A percentile compares a stretch with the other conserved stretches of the same genome.
Evolutionary conservation across 2,329 filamentous ascomycete genomes (phyloP).

Genomic region (Fusarium citri): DNA sequence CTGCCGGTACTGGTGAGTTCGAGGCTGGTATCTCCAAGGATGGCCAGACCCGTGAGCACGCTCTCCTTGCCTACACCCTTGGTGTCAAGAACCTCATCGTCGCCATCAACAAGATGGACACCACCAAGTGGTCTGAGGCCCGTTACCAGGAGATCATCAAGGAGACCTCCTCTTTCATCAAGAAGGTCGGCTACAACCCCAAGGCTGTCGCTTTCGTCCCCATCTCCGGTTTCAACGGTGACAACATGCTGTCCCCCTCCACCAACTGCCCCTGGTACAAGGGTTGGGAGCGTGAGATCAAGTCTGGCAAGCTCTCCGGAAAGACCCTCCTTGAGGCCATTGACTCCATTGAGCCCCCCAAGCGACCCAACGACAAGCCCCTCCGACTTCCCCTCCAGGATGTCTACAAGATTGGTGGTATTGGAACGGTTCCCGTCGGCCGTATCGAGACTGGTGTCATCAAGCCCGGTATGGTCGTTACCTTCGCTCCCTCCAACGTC

Average conservation of each 20-base stretch:
- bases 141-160: constrained; percentile 99
- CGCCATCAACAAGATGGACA: constrained; percentile 99
- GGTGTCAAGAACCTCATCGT: constrained; percentile 99
- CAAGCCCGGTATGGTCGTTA: constrained; percentile 93
- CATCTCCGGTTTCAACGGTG: constrained; percentile 99
- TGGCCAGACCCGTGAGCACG: constrained; percentile 99
- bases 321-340: constrained; percentile 99
- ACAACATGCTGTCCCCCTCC: constrained; percentile 97
- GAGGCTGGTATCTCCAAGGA: constrained; percentile 99
- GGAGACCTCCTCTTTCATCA: constrained; percentile 99
- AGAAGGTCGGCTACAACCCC: constrained; percentile 99
- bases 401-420: constrained; percentile 99
- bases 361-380: constrained; percentile 97
- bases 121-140: constrained; percentile 95
- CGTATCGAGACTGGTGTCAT: constrained; percentile 99
- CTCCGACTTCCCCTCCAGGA: constrained; percentile 99
- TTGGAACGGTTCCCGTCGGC: constrained; percentile 99
- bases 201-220: constrained; percentile 98
- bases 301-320: constrained; percentile 87
- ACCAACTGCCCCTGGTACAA: constrained; percentile 99
- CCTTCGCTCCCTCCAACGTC: constrained; percentile 97
- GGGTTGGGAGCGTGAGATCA: constrained; percentile 98
- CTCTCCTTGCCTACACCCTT: constrained; percentile 99
- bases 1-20: constrained; percentile 99
- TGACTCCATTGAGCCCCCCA: constrained; percentile 91